Evolutionary conservation across 768 basidiomycete genomes (phyloP).

Genomic region (Tricholoma bakamatsutake): DNA sequence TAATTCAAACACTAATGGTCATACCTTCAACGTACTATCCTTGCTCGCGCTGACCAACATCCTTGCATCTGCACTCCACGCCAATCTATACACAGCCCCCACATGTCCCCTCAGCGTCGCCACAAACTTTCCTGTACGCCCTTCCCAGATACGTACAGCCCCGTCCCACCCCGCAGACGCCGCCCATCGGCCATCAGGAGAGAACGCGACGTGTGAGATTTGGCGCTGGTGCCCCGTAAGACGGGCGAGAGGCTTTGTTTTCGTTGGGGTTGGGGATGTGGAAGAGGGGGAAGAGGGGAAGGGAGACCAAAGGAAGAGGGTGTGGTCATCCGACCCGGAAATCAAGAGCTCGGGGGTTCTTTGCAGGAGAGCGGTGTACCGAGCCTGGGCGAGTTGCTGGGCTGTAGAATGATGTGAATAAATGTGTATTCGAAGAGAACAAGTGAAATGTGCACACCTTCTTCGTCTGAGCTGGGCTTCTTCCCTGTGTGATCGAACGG

Average conservation of each 20-base stretch:
- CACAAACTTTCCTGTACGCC: conserved; percentile 77
- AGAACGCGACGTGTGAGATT: conserved; percentile 90
- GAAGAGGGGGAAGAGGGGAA: conserved; percentile 44
- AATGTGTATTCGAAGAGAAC: neutral
- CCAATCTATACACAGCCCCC: conserved; percentile 87
- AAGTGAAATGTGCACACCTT: conserved; percentile 45
- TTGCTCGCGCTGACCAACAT: conserved; percentile 93
- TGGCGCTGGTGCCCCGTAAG: conserved; percentile 95
- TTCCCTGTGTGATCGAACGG: conserved; percentile 89
- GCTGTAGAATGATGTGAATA: conserved; percentile 38
- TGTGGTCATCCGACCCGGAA: conserved; percentile 97
- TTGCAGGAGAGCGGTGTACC: conserved; percentile 68
- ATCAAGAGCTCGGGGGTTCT: conserved; percentile 78
- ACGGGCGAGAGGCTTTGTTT: conserved; percentile 52
- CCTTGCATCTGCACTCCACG: conserved; percentile 93
- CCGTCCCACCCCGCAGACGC: conserved; percentile 91
- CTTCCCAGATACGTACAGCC: conserved; percentile 75
- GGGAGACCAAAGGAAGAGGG: conserved; percentile 91
- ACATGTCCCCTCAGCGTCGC: conserved; percentile 91
- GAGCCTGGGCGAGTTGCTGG: conserved; percentile 64
- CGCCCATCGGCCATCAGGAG: conserved; percentile 88
- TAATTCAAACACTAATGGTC: conserved; percentile 13
- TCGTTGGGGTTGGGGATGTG: neutral
- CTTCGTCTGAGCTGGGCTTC: conserved; percentile 70
- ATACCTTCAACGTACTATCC: conserved; percentile 91